These are phyloP conservation scores for Aspergillus nomiae DNA, from an alignment of 2,329 filamentous ascomycete species.

Conservation along the genomic window DNA sequence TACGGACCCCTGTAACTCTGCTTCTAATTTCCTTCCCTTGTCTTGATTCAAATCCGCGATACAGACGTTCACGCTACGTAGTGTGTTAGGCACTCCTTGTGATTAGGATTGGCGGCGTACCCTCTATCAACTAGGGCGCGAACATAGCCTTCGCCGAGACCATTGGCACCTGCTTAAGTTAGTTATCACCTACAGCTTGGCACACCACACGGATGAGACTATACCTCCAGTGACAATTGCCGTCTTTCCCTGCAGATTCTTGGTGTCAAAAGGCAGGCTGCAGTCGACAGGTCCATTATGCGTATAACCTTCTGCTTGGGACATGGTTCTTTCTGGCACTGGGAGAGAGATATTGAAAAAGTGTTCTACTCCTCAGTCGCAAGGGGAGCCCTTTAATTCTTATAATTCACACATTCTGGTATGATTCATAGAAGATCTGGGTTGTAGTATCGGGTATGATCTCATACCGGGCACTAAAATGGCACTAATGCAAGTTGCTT, in stretches of 20 bases:
- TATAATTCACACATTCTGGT: background rate
- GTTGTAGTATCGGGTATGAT: background rate
- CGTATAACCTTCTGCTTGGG: background rate
- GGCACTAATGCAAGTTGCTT: background rate
- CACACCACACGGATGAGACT: accelerated
- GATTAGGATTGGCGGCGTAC: background rate
- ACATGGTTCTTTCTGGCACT: background rate
- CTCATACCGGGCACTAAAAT: background rate
- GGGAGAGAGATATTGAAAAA: background rate
- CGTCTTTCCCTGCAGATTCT: slow-evolving; percentile 31
- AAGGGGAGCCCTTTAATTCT: background rate
- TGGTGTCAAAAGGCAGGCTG: background rate
- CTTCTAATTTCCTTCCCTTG: slow-evolving; percentile 23
- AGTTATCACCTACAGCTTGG: background rate
- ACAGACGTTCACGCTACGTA: slow-evolving; percentile 10
- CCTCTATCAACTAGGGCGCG: slow-evolving; percentile 2
- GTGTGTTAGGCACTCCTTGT: background rate
- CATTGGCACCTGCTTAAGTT: background rate
- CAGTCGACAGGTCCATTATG: slow-evolving; percentile 6
- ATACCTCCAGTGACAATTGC: slow-evolving; percentile 30
- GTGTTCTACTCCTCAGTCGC: accelerated
- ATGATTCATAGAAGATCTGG: background rate
- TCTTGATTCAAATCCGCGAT: slow-evolving; percentile 24
- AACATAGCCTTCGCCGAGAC: slow-evolving; percentile 9
- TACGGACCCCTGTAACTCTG: slow-evolving; percentile 16